Percentiles rank a stretch among this genome's conserved stretches.
These are phyloP conservation scores for Clonostachys rosea DNA, from an alignment of 2,329 filamentous ascomycete genomes.

Conservation along the genomic window DNA sequence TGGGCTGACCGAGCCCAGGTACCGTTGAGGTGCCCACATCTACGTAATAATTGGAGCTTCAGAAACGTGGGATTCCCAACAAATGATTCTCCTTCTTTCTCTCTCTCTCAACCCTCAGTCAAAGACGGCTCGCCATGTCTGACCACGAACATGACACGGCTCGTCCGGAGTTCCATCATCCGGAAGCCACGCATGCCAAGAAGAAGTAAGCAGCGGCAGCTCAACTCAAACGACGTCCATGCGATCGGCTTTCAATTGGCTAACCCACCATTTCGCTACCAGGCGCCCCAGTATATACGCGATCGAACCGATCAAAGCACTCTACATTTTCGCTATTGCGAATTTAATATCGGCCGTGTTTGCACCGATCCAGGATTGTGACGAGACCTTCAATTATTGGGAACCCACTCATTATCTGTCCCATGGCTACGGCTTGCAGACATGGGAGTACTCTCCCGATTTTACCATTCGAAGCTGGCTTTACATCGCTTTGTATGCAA, in stretches of 20 bases:
- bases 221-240: not conserved
- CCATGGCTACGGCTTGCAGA: constrained; percentile 90
- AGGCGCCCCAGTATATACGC: constrained; percentile 52
- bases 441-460: constrained; percentile 96
- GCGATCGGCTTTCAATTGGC: not conserved
- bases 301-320: constrained; percentile 69
- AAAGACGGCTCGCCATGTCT: no score
- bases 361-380: constrained; percentile 94
- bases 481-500: constrained; percentile 77
- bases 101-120: no score
- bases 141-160: no score
- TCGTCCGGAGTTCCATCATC: constrained; percentile 36
- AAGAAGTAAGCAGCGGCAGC: constrained; percentile 35
- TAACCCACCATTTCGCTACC: not conserved
- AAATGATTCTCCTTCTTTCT: no score
- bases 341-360: constrained; percentile 74
- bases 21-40: no score
- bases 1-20: no score
- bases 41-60: no score
- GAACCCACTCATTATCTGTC: constrained; percentile 92
- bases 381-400: constrained; percentile 99
- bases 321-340: constrained; percentile 73
- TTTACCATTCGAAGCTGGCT: constrained; percentile 95
- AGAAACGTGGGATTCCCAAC: no score
- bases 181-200: constrained; percentile 42